phyloP scores from a whole-genome alignment of 2,329 filamentous ascomycete species.

The Fusarium siculi region DNA sequence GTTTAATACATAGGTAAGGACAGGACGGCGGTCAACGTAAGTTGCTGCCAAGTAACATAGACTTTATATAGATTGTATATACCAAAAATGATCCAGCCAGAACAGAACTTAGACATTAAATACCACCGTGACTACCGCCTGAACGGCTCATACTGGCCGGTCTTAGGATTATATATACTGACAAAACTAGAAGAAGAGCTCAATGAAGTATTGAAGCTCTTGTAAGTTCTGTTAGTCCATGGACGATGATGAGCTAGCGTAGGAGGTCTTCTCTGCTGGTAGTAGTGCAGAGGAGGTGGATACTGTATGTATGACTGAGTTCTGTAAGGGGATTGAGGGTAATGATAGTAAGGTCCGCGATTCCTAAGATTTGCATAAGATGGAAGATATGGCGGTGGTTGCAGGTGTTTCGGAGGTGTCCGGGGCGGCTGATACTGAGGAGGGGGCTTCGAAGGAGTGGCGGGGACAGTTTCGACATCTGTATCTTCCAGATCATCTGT shows the following conservation, averaged over 20 bases:
- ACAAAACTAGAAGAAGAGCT: slow-evolving; percentile 13
- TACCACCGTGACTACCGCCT: neutral
- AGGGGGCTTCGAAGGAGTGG: neutral
- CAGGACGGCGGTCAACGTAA: neutral
- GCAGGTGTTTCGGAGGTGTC: neutral
- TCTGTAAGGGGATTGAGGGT: neutral
- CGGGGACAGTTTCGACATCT: neutral
- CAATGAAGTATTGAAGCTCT: slow-evolving; percentile 13
- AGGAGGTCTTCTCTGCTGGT: slow-evolving; percentile 14
- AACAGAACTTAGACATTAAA: fast-evolving
- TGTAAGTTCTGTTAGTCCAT: slow-evolving; percentile 16
- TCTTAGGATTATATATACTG: slow-evolving; percentile 17
- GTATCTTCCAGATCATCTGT: neutral
- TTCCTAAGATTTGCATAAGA: slow-evolving; percentile 8
- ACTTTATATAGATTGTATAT: neutral
- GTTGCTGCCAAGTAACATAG: neutral
- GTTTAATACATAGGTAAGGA: neutral
- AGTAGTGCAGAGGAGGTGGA: slow-evolving; percentile 4
- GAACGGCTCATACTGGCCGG: slow-evolving; percentile 15
- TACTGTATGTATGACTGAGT: slow-evolving; percentile 13
- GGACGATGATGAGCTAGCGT: slow-evolving; percentile 3
- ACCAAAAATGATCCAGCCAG: neutral
- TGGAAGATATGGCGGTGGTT: neutral
- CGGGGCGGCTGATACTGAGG: neutral
- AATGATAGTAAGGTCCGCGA: neutral